phyloP scores from a whole-genome alignment of 305 asterid species.

The Fraxinus nigra region DNA sequence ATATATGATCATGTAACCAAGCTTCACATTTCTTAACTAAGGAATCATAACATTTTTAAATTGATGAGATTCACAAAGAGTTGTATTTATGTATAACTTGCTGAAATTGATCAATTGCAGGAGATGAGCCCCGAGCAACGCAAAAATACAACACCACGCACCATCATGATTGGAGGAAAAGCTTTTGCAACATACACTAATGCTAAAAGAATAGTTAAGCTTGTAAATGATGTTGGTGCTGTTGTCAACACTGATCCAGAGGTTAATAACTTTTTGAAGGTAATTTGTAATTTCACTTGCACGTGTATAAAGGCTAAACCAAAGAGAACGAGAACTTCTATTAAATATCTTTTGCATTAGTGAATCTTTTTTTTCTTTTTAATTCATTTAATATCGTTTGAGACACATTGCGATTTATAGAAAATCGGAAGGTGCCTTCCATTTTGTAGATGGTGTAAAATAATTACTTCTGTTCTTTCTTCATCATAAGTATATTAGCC shows the following conservation, averaged over 20 bases:
- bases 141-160: slow-evolving; percentile 77
- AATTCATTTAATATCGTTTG: neutral
- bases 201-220: slow-evolving; percentile 95
- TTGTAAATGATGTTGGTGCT: slow-evolving; percentile 93
- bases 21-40: neutral
- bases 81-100: neutral
- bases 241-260: slow-evolving; percentile 93
- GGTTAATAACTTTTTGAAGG: slow-evolving; percentile 85
- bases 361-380: neutral
- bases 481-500: neutral
- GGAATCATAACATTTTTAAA: neutral
- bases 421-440: neutral
- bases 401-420: neutral
- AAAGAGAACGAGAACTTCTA: neutral
- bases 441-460: neutral
- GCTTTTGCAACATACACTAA: slow-evolving; percentile 98
- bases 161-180: slow-evolving; percentile 98
- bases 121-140: slow-evolving; percentile 94
- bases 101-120: slow-evolving; percentile 43
- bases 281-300: slow-evolving; percentile 25
- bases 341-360: neutral
- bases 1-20: neutral
- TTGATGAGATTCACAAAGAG: neutral
- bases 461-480: neutral
- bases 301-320: neutral